Percentiles rank a stretch among this genome's conserved stretches.
phyloP scores from a whole-genome alignment of 2,329 filamentous ascomycete genomes.

The Tolypocladium amazonense region DNA sequence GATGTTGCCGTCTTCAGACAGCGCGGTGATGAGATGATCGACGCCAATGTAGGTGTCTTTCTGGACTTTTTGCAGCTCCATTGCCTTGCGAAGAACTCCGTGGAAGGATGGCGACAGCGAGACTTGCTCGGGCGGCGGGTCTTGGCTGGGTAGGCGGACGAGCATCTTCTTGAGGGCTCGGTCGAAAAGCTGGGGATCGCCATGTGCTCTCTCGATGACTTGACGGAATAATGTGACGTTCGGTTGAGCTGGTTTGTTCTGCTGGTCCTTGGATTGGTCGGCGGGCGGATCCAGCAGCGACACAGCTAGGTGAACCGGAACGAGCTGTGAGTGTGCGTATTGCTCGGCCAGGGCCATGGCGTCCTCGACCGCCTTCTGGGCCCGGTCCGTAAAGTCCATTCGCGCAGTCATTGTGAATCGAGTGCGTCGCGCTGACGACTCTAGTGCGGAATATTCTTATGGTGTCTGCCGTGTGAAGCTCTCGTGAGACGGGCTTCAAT shows the following conservation, averaged over 20 bases:
- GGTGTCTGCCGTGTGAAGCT: not conserved
- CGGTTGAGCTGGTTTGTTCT: constrained; percentile 56
- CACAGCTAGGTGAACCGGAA: constrained; percentile 82
- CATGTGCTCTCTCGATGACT: constrained; percentile 86
- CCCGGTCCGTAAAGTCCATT: constrained; percentile 91
- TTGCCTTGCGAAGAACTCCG: constrained; percentile 71
- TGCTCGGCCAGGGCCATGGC: constrained; percentile 80
- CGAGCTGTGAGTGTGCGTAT: constrained; percentile 83
- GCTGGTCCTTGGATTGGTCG: constrained; percentile 73
- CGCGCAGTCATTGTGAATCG: constrained; percentile 53
- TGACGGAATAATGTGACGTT: constrained; percentile 80
- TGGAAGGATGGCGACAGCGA: constrained; percentile 73
- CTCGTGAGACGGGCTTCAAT: not conserved
- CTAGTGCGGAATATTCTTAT: not conserved
- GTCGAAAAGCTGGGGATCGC: constrained; percentile 82
- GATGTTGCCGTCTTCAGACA: constrained; percentile 69
- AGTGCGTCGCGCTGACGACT: not conserved
- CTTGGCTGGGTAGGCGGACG: constrained; percentile 85
- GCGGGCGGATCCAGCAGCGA: constrained; percentile 66
- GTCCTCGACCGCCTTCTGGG: constrained; percentile 80
- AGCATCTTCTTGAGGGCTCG: constrained; percentile 83
- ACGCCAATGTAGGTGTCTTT: constrained; percentile 93
- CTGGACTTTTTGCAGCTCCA: constrained; percentile 91
- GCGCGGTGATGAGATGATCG: constrained; percentile 81
- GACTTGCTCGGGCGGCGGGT: constrained; percentile 84